These are phyloP conservation scores for Fusarium marasasianum DNA, from an alignment of 2,329 filamentous ascomycete species.

Conservation along the genomic window DNA sequence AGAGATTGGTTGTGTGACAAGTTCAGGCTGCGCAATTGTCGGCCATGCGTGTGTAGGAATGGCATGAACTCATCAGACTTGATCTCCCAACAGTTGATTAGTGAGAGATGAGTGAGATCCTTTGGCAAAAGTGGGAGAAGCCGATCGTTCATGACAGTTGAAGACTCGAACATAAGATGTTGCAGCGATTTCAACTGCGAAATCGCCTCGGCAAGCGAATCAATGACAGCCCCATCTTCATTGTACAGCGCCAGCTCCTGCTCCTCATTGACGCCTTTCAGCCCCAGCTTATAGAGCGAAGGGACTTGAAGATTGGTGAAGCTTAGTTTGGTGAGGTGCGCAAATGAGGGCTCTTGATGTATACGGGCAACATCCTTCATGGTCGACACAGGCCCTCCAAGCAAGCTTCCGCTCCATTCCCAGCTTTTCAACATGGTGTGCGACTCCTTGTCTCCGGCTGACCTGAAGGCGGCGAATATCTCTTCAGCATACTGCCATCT, in stretches of 20 bases:
- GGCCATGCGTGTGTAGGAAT: slow-evolving; percentile 75
- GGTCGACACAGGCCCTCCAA: slow-evolving; percentile 56
- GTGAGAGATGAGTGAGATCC: slow-evolving; percentile 71
- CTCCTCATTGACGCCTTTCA: slow-evolving; percentile 44
- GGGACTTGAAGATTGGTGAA: slow-evolving; percentile 72
- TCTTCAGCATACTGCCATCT: slow-evolving; percentile 76
- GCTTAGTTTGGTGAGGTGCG: slow-evolving; percentile 62
- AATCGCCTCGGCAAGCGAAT: slow-evolving; percentile 48
- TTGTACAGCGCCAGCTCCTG: slow-evolving; percentile 46
- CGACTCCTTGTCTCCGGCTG: slow-evolving; percentile 47
- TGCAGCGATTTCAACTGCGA: slow-evolving; percentile 67
- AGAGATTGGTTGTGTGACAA: slow-evolving; percentile 84
- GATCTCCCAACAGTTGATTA: slow-evolving; percentile 83
- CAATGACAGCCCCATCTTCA: slow-evolving; percentile 55
- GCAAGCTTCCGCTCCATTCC: slow-evolving; percentile 69
- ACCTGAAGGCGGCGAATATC: slow-evolving; percentile 71
- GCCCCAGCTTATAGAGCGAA: slow-evolving; percentile 53
- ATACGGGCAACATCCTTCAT: slow-evolving; percentile 60
- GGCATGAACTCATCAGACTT: slow-evolving; percentile 70
- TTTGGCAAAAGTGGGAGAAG: slow-evolving; percentile 76
- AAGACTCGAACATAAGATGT: slow-evolving; percentile 78
- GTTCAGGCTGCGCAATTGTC: slow-evolving; percentile 71
- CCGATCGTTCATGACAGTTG: slow-evolving; percentile 72
- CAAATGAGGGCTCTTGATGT: slow-evolving; percentile 67
- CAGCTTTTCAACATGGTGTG: slow-evolving; percentile 60